Conservation (phyloP, 2,329 filamentous ascomycete species). For the Colletotrichum cuscutae region DNA sequence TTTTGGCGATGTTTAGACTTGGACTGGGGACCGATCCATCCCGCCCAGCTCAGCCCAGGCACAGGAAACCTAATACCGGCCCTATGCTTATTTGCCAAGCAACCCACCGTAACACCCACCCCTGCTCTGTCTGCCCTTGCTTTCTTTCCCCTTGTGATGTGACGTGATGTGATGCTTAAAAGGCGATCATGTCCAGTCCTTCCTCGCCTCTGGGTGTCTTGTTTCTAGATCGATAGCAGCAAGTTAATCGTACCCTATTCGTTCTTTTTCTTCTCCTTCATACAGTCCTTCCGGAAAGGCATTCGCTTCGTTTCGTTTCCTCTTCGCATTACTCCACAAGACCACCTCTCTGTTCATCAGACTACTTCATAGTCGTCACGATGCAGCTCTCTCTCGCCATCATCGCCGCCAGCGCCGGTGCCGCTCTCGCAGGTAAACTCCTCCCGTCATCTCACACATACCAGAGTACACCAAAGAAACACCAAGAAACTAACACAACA, state of each 20-base stretch:
- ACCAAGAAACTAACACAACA: neutral
- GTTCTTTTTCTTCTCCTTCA: neutral
- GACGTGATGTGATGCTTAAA: slow-evolving; percentile 28
- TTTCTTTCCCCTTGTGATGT: neutral
- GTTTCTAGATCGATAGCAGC: neutral
- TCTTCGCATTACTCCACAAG: neutral
- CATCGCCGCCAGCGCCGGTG: slow-evolving; percentile 29
- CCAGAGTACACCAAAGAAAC: neutral
- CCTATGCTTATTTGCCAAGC: slow-evolving; percentile 7
- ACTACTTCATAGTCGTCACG: slow-evolving; percentile 13
- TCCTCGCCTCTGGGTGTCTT: neutral
- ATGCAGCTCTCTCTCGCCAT: slow-evolving; percentile 34
- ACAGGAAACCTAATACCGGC: neutral
- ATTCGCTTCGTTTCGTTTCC: slow-evolving; percentile 18
- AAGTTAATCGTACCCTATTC: neutral
- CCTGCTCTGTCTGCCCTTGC: neutral
- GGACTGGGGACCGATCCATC: neutral
- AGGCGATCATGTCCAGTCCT: slow-evolving; percentile 22
- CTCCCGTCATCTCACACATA: neutral
- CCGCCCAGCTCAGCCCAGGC: neutral
- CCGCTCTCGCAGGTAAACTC: slow-evolving; percentile 29
- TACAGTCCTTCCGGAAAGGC: slow-evolving; percentile 32
- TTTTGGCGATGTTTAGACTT: slow-evolving; percentile 30
- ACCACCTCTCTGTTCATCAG: neutral
- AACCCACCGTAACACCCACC: neutral